Conservation (phyloP, 2,329 filamentous ascomycete genomes). For the Teratosphaeria epicoccoides region DNA sequence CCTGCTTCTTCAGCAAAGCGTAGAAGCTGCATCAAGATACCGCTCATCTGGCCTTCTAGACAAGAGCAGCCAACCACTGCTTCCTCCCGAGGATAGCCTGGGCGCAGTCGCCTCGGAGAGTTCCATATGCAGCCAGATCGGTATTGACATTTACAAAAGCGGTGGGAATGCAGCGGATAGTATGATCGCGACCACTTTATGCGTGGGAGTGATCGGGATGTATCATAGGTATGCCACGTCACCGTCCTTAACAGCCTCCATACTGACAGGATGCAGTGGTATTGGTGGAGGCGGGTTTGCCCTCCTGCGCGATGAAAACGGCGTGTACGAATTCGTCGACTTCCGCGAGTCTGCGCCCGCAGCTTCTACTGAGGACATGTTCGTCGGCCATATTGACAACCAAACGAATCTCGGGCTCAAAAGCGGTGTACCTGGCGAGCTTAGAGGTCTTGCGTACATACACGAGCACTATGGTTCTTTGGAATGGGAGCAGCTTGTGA, state of each 20-base stretch:
- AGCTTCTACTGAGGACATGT: constrained; percentile 78
- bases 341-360: constrained; percentile 82
- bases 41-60: not conserved
- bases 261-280: constrained; percentile 36
- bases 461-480: constrained; percentile 58
- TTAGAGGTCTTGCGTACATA: constrained; percentile 68
- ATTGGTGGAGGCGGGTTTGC: constrained; percentile 89
- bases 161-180: constrained; percentile 45
- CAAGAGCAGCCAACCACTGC: not conserved
- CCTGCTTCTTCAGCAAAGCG: not conserved
- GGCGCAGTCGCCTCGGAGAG: constrained; percentile 39
- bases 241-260: constrained; percentile 9
- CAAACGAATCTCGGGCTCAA: constrained; percentile 43
- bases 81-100: constrained; percentile 18
- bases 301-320: constrained; percentile 58
- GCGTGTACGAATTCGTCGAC: constrained; percentile 77
- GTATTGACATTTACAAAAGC: constrained; percentile 33
- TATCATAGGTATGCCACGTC: constrained; percentile 22
- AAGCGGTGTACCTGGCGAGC: constrained; percentile 60
- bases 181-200: constrained; percentile 37
- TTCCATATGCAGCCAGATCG: constrained; percentile 36
- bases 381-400: constrained; percentile 33
- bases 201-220: constrained; percentile 40
- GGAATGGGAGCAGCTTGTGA: constrained; percentile 52
- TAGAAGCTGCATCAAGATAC: not conserved